Evolutionary conservation across 805 yeast genomes (phyloP).

Genomic region (Sugiyamaella americana): DNA sequence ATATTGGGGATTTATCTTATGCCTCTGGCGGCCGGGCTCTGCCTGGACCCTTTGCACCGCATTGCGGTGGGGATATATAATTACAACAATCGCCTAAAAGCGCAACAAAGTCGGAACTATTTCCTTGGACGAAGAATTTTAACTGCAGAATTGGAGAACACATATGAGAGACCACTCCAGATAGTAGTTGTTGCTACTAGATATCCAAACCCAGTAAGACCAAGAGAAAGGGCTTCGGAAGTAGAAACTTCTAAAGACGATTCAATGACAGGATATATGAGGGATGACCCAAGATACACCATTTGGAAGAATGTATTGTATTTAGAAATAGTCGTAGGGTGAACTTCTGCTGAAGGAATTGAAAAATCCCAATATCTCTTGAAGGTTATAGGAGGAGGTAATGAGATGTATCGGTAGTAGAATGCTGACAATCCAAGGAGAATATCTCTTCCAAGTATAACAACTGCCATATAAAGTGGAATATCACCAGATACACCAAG

Average conservation of each 20-base stretch:
- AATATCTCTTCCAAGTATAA: conserved; percentile 82
- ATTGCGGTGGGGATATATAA: too few species aligned
- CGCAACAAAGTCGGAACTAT: too few species aligned
- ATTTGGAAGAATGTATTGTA: conserved; percentile 89
- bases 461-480: conserved; percentile 50
- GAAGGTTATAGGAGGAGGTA: conserved; percentile 72
- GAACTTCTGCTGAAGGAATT: conserved; percentile 77
- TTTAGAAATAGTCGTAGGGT: conserved; percentile 80
- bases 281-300: conserved; percentile 69
- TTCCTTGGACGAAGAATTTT: too few species aligned
- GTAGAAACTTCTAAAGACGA: conserved; percentile 16
- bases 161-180: conserved; percentile 71
- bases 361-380: conserved; percentile 70
- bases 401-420: conserved; percentile 62
- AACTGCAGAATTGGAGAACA: conserved; percentile 64
- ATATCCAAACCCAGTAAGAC: conserved; percentile 31
- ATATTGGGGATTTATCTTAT: neutral
- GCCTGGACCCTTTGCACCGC: neutral
- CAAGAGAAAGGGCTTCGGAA: conserved; percentile 26
- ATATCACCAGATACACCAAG: conserved; percentile 61
- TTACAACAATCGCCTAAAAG: too few species aligned
- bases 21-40: neutral
- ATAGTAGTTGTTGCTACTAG: conserved; percentile 66
- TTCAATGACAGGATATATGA: conserved; percentile 47
- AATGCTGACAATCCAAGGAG: conserved; percentile 66